Percentiles rank a stretch among this genome's conserved stretches.
phyloP scores from a whole-genome alignment of 768 basidiomycete species.

The Pulveroboletus frians region DNA sequence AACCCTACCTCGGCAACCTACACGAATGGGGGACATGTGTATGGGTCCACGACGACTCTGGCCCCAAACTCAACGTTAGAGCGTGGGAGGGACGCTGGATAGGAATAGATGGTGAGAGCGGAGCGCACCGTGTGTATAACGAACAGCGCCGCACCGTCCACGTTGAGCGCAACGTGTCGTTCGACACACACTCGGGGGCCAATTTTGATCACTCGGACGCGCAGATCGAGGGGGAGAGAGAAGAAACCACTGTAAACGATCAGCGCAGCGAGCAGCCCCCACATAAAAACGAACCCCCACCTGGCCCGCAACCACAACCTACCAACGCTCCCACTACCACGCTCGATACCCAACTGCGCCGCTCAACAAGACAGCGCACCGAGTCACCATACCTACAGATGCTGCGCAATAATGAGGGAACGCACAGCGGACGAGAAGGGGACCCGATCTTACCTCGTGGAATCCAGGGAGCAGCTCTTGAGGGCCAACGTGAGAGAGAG shows the following conservation, averaged over 20 bases:
- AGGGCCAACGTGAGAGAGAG: neutral
- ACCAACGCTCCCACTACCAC: no score
- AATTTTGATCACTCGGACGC: no score
- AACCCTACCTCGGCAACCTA: neutral
- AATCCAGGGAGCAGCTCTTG: neutral
- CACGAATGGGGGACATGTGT: neutral
- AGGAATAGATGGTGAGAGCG: neutral
- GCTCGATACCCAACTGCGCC: neutral
- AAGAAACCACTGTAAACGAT: neutral
- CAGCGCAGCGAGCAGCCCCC: neutral
- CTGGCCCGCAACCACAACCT: no score
- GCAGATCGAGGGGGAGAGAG: neutral
- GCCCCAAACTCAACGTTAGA: neutral
- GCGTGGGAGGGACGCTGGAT: neutral
- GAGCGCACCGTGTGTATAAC: fast-evolving
- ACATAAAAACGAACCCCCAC: no score
- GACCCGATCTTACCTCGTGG: neutral
- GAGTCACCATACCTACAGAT: neutral
- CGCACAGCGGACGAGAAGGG: neutral
- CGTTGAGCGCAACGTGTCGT: neutral
- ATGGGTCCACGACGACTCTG: neutral
- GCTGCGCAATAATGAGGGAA: neutral
- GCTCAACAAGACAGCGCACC: fast-evolving
- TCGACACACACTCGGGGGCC: neutral
- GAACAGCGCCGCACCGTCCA: neutral